These are phyloP conservation scores for Chamaenerion angustifolium DNA, from an alignment of 345 rosid species.

Conservation along the genomic window DNA sequence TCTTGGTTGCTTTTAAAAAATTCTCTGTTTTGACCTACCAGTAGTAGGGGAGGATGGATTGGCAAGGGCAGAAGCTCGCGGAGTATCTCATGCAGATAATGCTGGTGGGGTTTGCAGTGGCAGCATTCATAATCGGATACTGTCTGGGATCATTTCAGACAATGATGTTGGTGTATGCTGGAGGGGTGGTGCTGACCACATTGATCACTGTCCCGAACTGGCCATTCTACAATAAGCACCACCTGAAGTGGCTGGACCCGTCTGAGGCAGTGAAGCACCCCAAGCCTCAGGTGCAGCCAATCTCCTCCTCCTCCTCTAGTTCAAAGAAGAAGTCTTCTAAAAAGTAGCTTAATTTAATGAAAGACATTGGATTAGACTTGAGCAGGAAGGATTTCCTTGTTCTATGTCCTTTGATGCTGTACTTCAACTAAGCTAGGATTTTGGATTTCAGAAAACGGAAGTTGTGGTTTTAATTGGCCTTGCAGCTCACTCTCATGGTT, in stretches of 20 bases:
- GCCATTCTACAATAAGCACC: slow-evolving; percentile 1
- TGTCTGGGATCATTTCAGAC: slow-evolving; percentile 48
- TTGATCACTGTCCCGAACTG: slow-evolving; percentile 1
- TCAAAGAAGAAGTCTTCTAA: slow-evolving; percentile 51
- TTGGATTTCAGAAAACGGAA: too few species aligned
- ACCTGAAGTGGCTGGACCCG: slow-evolving; percentile 1
- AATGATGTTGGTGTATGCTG: slow-evolving; percentile 60
- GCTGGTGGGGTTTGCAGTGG: slow-evolving; percentile 49
- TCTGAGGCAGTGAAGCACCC: slow-evolving; percentile 36
- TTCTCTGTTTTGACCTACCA: not conserved
- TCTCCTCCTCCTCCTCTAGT: too few species aligned
- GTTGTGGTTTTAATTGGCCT: too few species aligned
- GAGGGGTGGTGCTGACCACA: slow-evolving; percentile 40
- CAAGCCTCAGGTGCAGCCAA: slow-evolving; percentile 3
- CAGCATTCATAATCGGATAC: slow-evolving; percentile 43
- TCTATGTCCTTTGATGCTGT: too few species aligned
- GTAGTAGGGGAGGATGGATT: slow-evolving; percentile 43
- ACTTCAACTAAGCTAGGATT: not conserved
- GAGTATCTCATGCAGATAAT: slow-evolving; percentile 88
- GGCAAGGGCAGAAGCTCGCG: slow-evolving; percentile 93
- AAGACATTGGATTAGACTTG: not conserved
- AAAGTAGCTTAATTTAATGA: slow-evolving; percentile 22
- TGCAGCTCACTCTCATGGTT: too few species aligned
- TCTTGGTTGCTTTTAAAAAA: not conserved
- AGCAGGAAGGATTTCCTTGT: too few species aligned